Percentiles rank a stretch among this genome's conserved stretches.
Conservation (phyloP, 176 grass and related monocot species). For the Aegilops tauschii region DNA sequence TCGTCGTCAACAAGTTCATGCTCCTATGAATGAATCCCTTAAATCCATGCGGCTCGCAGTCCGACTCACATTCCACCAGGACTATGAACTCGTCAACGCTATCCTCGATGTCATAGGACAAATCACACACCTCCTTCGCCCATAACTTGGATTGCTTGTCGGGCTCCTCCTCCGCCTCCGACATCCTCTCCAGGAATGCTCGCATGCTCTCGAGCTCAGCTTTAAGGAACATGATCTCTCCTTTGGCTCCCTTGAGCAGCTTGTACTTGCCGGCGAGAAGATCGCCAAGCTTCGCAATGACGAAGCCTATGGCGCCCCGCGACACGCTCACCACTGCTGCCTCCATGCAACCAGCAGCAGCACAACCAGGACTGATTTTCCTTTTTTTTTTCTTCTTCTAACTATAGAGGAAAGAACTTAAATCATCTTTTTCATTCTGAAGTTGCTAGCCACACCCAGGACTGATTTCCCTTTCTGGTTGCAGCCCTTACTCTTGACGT, state of each 20-base stretch:
- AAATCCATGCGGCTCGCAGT: neutral
- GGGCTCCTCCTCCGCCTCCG: neutral
- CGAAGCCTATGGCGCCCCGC: neutral
- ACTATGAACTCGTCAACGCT: neutral
- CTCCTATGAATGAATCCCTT: neutral
- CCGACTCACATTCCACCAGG: neutral
- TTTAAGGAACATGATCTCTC: neutral
- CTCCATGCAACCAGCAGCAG: neutral
- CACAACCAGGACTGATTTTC: neutral
- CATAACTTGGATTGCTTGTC: neutral
- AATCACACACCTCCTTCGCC: neutral
- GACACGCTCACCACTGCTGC: neutral
- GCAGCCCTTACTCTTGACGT: neutral
- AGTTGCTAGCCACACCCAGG: no score
- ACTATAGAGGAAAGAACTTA: no score
- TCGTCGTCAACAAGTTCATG: neutral
- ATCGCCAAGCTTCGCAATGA: neutral
- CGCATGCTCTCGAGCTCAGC: slow-evolving; percentile 6
- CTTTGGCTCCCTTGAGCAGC: neutral
- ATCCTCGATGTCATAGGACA: slow-evolving; percentile 4
- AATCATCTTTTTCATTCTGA: no score
- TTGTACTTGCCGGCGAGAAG: neutral
- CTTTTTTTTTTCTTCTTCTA: no score
- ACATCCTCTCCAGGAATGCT: neutral
- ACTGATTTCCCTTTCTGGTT: neutral